Conservation (phyloP, 768 basidiomycete species). For the Gyrodon lividus region DNA sequence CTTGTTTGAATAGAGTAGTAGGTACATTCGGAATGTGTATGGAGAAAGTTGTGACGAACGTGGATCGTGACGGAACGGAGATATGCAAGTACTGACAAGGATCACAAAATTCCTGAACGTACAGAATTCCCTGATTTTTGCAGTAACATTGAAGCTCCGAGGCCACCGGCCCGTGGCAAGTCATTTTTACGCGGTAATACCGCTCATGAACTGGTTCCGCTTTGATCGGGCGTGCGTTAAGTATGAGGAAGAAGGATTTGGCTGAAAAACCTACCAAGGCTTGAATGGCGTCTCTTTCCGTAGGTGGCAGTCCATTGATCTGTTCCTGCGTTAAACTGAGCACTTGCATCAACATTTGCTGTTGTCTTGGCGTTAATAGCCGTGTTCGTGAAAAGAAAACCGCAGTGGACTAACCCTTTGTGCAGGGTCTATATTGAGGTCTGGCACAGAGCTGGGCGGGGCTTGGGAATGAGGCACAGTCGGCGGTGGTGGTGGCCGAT, state of each 20-base stretch:
- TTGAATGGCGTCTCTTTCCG: slow-evolving; percentile 76
- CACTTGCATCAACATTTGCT: slow-evolving; percentile 88
- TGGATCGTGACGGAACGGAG: slow-evolving; percentile 3
- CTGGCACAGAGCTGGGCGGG: slow-evolving; percentile 35
- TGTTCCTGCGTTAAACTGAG: slow-evolving; percentile 79
- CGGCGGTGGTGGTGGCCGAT: slow-evolving; percentile 32
- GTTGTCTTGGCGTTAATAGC: slow-evolving; percentile 17
- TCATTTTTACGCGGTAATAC: slow-evolving; percentile 25
- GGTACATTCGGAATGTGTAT: not conserved
- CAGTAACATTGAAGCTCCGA: not conserved
- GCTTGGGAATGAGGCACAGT: slow-evolving; percentile 30
- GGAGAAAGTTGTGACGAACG: not conserved
- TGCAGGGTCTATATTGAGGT: slow-evolving; percentile 42
- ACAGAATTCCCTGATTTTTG: not conserved
- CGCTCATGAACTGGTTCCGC: slow-evolving; percentile 37
- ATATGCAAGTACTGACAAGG: not conserved
- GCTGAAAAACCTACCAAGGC: slow-evolving; percentile 60
- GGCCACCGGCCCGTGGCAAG: not conserved
- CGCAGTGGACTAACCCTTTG: slow-evolving; percentile 42
- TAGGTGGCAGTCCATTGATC: slow-evolving; percentile 75
- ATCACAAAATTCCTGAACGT: not conserved
- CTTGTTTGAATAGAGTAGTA: slow-evolving; percentile 34
- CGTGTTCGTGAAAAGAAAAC: not conserved
- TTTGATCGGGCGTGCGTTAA: slow-evolving; percentile 6
- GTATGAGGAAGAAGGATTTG: slow-evolving; percentile 17